phyloP scores from a whole-genome alignment of 805 yeast species.

The Candida pseudofarinosa region DNA sequence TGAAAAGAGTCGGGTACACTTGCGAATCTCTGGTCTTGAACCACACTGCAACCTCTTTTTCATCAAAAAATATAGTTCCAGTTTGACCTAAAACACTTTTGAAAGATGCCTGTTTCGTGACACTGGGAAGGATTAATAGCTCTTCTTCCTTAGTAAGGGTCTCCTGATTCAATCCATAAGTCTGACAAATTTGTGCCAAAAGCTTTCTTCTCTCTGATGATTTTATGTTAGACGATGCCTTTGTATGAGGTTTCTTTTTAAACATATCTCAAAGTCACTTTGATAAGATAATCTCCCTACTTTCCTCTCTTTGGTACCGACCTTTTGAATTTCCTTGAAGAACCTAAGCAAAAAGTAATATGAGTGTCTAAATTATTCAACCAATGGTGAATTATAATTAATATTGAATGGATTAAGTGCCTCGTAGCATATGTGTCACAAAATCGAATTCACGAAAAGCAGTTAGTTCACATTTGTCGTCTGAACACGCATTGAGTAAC shows the following conservation, averaged over 20 bases:
- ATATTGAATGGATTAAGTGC: too few relatives aligned
- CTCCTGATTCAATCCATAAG: conserved; percentile 36
- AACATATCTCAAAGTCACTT: conserved; percentile 39
- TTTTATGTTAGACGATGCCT: conserved; percentile 75
- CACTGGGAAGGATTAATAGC: conserved; percentile 43
- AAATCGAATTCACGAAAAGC: not conserved
- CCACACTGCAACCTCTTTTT: conserved; percentile 67
- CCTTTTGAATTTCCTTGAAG: too few relatives aligned
- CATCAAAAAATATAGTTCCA: conserved; percentile 66
- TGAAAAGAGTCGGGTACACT: conserved; percentile 66
- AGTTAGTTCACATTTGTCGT: not conserved
- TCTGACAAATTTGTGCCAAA: conserved; percentile 37
- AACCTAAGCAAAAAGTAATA: too few relatives aligned
- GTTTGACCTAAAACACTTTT: conserved; percentile 45
- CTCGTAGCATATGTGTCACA: not conserved
- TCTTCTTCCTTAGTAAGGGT: conserved; percentile 40
- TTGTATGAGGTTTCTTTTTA: conserved; percentile 54
- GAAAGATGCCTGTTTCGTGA: conserved; percentile 61
- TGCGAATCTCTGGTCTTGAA: conserved; percentile 55
- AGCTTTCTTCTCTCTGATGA: conserved; percentile 71
- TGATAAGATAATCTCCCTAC: too few relatives aligned
- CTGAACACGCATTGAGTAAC: not conserved
- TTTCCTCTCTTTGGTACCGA: too few relatives aligned
- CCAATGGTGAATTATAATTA: too few relatives aligned
- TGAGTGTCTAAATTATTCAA: too few relatives aligned